A percentile compares a stretch with the other conserved stretches of the same genome.
Evolutionary conservation across 352 stramenopile genomes (phyloP).

Genomic region (Globisporangium carolinianum): DNA sequence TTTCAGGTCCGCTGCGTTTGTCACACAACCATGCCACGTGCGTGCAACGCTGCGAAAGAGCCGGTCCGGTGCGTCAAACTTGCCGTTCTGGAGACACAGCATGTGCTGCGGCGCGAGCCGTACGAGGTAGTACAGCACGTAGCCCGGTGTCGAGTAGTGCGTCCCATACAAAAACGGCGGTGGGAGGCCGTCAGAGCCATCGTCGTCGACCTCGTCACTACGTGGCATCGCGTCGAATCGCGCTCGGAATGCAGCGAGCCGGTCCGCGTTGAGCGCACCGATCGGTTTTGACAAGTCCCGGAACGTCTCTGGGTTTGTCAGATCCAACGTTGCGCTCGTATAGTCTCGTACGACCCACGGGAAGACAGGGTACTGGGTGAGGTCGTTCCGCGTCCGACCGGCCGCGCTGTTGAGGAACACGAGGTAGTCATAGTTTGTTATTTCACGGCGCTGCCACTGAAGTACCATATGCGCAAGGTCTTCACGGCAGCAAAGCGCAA

Average conservation of each 20-base stretch:
- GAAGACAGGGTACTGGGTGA: constrained; percentile 97
- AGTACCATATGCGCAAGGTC: constrained; percentile 79
- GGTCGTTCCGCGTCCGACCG: constrained; percentile 82
- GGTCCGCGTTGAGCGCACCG: constrained; percentile 87
- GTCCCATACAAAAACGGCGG: constrained; percentile 98
- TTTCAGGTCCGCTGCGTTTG: constrained; percentile 94
- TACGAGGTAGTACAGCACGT: constrained; percentile 98
- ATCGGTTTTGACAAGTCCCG: constrained; percentile 94
- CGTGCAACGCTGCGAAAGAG: constrained; percentile 93
- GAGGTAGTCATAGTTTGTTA: constrained; percentile 95
- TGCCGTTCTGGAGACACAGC: constrained; percentile 94
- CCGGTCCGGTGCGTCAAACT: constrained; percentile 98
- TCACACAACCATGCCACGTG: constrained; percentile 87
- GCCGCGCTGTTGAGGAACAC: constrained; percentile 86
- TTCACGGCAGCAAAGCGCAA: constrained; percentile 58
- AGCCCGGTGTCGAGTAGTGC: constrained; percentile 88
- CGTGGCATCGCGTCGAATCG: constrained; percentile 88
- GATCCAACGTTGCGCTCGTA: constrained; percentile 69
- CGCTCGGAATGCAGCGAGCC: constrained; percentile 85
- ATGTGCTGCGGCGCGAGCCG: constrained; percentile 94
- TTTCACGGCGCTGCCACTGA: constrained; percentile 76
- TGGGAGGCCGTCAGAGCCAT: constrained; percentile 40
- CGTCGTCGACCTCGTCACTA: constrained; percentile 38
- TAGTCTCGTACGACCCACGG: constrained; percentile 95
- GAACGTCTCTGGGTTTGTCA: constrained; percentile 80